Base-by-base conservation (phyloP, 805 yeast species). In the Gaillardinia entomophila region DNA sequence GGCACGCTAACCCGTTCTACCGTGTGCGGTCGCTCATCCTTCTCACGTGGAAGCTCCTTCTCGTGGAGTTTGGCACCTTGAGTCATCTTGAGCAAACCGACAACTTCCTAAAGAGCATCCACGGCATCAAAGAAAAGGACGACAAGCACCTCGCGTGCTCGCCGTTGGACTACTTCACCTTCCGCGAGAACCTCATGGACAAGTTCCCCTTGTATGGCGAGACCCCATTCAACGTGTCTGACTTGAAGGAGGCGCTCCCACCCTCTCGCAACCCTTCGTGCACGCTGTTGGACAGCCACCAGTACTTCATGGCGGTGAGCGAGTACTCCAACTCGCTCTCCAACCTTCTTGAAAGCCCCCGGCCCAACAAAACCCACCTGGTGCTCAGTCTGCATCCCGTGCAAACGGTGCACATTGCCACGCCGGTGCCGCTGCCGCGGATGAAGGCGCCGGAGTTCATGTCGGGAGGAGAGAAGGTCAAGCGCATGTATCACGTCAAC, bases 391-490 rank as follows among this genome's bases (percentile, higher is more conserved):
- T 66, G 24, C 52, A 74, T 15, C 81, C 80, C 1, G 60, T 71
- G 0, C 79, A 76, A 26, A 58, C 73, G 0, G 62, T 80, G 4
- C 89, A 83, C 51, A 71, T 87, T 8, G 89, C 96, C 0, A 86
- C 96, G 0, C 96, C 95, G 0, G 83, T 82, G 1, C 92, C 95
- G 3, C 84, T 95, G 0, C 95, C 95, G 1, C 79, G 83, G 1
- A 40, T 55, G 10, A 54, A 61, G 5, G 64, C 68, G 1, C 61
- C 70, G 6, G 71, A 66, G 24, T 66, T 60, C 32, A 63, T 66
- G 70, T 41, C 65, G 8, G 72, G 72, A 2, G 72, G 72, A 42
- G 70, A 60, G 29, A 75, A 69, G 43, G 60, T 70, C 6, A 59
- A 79, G 37, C 67, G 75, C 37, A 66, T 74, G 31, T 78, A 73